Base-by-base conservation (phyloP, 495 filamentous ascomycete species). In the Thermochaetoides thermophila region DNA sequence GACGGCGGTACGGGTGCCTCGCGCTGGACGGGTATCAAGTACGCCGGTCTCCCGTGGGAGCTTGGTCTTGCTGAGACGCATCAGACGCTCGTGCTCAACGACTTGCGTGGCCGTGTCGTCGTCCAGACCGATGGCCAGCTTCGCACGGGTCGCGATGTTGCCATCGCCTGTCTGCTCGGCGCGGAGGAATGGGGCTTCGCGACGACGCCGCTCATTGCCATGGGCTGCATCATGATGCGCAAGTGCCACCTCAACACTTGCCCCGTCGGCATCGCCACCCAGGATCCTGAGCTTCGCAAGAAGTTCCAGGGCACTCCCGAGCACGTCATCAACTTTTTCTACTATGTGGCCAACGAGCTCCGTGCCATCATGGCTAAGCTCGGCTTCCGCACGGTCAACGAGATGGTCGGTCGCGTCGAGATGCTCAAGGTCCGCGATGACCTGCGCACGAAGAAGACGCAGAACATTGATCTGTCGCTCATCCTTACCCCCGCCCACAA, bases 261-360 rank as follows among this genome's bases (percentile, higher is more conserved):
- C 59, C 87, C 89, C 1, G 89, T 97, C 7, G 89, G 89, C 50
- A 94, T 99, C 32, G 89, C 89, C 1, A 95, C 89, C 5, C 89
- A 99, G 50, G 91, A 99, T 45, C 83, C 84, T 5, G 84, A 91
- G 49, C 73, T 99, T 3, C 74, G 91, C 14, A 82, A 84, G 66
- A 99, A 95, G 63, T 96, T 99, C 59, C 68, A 72, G 26, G 91
- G 89, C 19, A 85, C 83, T 0, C 87, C 89, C 5, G 89, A 99
- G 58, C 84, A 99, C 51, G 89, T 94, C 28, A 99, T 99, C 59
- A 99, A 99, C 67, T 99, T 96, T 70, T 99, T 99, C 64, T 99
- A 94, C 62, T 99, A 99, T 47, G 69, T 99, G 29, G 76, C 91
- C 40, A 99, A 99, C 48, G 89, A 99, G 64, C 75, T 99, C 38